phyloP scores from a whole-genome alignment of 129 eudicot species.

The Flaveria ramosissima region DNA sequence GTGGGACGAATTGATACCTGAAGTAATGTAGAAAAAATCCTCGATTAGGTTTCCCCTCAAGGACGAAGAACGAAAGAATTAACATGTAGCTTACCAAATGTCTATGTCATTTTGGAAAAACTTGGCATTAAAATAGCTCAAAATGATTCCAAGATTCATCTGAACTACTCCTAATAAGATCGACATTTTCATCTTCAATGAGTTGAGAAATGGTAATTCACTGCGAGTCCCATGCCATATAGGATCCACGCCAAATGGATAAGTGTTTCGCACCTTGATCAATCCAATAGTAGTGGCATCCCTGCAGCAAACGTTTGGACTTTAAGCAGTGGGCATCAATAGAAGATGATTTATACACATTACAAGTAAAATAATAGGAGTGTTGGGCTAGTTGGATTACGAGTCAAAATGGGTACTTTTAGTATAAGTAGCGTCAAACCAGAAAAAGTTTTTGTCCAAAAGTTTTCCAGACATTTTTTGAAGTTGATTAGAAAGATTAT shows the following conservation, averaged over 20 bases:
- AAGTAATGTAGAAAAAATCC: conserved; percentile 19
- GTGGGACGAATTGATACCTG: conserved; percentile 89
- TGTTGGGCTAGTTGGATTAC: not conserved
- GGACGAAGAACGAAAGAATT: not conserved
- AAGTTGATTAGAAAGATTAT: not conserved
- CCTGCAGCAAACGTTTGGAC: conserved; percentile 35
- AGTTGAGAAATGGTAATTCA: conserved; percentile 90
- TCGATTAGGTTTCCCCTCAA: not conserved
- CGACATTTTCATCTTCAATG: conserved; percentile 96
- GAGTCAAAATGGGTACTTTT: not conserved
- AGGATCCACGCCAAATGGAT: conserved; percentile 95
- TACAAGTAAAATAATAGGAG: not conserved
- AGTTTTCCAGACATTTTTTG: not conserved
- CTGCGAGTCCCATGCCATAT: conserved; percentile 91
- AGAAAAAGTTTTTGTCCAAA: not conserved
- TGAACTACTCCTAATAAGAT: conserved; percentile 86
- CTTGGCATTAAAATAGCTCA: conserved; percentile 80
- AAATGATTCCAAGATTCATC: conserved; percentile 85
- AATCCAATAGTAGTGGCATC: conserved; percentile 78
- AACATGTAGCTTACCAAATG: conserved; percentile 52
- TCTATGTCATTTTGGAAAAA: conserved; percentile 69
- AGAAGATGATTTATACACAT: conserved; percentile 2
- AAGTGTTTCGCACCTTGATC: conserved; percentile 72
- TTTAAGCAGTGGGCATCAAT: conserved; percentile 6
- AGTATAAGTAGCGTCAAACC: not conserved